Percentiles rank a stretch among this genome's conserved stretches.
Conservation (phyloP, 1,284 basidiomycete species). For the Thecaphora thlaspeos region DNA sequence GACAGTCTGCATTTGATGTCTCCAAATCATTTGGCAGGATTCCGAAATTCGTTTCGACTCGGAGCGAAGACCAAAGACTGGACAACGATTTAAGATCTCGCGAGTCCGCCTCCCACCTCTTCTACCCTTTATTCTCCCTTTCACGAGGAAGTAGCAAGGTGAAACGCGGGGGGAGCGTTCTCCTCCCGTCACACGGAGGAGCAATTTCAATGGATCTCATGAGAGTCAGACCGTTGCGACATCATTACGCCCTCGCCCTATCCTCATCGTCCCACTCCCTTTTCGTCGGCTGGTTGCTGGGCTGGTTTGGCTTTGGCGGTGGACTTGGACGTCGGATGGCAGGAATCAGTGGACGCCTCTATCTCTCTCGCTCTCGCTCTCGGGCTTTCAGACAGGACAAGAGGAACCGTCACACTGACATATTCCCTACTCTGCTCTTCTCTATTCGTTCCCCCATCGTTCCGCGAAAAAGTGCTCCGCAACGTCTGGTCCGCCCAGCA, state of each 20-base stretch:
- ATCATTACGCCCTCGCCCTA: constrained; percentile 7
- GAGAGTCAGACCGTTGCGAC: constrained; percentile 56
- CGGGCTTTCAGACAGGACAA: too few relatives aligned
- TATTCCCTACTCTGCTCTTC: too few relatives aligned
- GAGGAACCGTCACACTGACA: too few relatives aligned
- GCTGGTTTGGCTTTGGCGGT: constrained; percentile 1
- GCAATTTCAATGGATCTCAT: constrained; percentile 36
- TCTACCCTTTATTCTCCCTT: too few relatives aligned
- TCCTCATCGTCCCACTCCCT: not conserved
- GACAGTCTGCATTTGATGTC: constrained; percentile 53
- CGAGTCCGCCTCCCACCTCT: constrained; percentile 22
- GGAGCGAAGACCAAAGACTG: constrained; percentile 46
- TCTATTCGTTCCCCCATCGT: too few relatives aligned
- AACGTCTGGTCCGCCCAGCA: constrained; percentile 50
- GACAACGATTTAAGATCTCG: constrained; percentile 53
- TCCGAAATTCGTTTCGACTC: constrained; percentile 42
- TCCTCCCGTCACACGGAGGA: too few relatives aligned
- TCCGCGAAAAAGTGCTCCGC: constrained; percentile 51
- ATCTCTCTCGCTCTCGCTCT: not conserved
- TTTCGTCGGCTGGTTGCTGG: not conserved
- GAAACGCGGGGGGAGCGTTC: too few relatives aligned
- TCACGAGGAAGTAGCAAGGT: too few relatives aligned
- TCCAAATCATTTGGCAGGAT: constrained; percentile 48
- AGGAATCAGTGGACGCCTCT: not conserved
- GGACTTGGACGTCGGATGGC: too few relatives aligned